Conservation (phyloP, 2,329 filamentous ascomycete species). For the Cladosporium colombiae region DNA sequence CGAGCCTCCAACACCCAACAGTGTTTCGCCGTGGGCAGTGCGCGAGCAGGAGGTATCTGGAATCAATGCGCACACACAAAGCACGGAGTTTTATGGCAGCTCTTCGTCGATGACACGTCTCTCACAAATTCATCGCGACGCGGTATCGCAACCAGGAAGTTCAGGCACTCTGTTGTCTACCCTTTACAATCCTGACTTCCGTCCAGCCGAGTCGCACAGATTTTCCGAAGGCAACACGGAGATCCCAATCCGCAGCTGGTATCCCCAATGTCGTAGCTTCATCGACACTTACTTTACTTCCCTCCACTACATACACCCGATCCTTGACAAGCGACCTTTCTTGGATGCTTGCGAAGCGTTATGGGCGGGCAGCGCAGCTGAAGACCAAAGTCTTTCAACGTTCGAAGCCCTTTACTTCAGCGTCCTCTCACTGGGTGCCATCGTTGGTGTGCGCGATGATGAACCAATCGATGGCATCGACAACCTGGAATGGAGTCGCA, state of each 20-base stretch:
- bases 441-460: background rate
- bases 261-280: background rate
- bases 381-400: background rate
- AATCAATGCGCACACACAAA: background rate
- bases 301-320: background rate
- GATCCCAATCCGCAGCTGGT: background rate
- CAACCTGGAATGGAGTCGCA: background rate
- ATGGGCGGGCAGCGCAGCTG: background rate
- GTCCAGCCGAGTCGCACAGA: background rate
- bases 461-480: background rate
- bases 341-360: background rate
- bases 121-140: background rate
- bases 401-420: slow-evolving; percentile 3
- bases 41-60: background rate
- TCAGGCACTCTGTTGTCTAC: background rate
- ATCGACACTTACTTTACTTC: background rate
- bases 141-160: background rate
- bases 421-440: background rate
- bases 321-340: slow-evolving; percentile 1
- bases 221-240: background rate
- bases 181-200: background rate
- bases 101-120: background rate
- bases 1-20: background rate
- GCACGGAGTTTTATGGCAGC: slow-evolving; percentile 1
- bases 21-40: background rate